Conservation (phyloP, 495 filamentous ascomycete species). For the Mytilinidion resinicola region DNA sequence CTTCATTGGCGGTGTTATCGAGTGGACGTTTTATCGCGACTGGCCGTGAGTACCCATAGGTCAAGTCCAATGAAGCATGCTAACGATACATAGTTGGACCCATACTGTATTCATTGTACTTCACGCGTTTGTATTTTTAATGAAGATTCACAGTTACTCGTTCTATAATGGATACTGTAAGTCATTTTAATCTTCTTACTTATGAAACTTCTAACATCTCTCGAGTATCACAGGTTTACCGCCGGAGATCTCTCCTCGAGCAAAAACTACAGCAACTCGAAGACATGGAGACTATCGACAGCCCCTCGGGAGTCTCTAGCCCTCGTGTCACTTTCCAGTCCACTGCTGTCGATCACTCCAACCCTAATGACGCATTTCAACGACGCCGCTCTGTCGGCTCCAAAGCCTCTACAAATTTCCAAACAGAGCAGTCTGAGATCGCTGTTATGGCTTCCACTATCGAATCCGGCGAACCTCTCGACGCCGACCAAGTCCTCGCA, state of each 20-base stretch:
- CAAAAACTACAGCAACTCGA: slow-evolving; percentile 43
- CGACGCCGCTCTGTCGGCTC: slow-evolving; percentile 39
- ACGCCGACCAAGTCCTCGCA: slow-evolving; percentile 51
- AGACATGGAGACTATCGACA: slow-evolving; percentile 26
- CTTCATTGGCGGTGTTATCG: slow-evolving; percentile 53
- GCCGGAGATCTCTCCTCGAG: slow-evolving; percentile 41
- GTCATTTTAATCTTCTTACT: not conserved
- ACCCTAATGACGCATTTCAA: slow-evolving; percentile 37
- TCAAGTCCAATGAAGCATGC: too few relatives aligned
- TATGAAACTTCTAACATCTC: slow-evolving; percentile 41
- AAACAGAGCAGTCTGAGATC: slow-evolving; percentile 42
- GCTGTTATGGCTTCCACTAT: slow-evolving; percentile 50
- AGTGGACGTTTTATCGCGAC: slow-evolving; percentile 56
- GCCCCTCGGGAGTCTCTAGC: slow-evolving; percentile 24
- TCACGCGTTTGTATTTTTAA: slow-evolving; percentile 63
- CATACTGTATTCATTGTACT: slow-evolving; percentile 66
- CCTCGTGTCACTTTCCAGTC: slow-evolving; percentile 23
- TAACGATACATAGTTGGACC: slow-evolving; percentile 42
- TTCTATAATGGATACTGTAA: slow-evolving; percentile 66
- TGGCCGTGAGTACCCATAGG: slow-evolving; percentile 48
- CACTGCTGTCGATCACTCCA: slow-evolving; percentile 32
- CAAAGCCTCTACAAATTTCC: slow-evolving; percentile 32
- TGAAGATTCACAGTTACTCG: slow-evolving; percentile 74
- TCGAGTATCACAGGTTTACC: slow-evolving; percentile 52
- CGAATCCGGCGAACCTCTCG: slow-evolving; percentile 49